Conservation (phyloP, 768 basidiomycete genomes). For the Cystobasidium tubakii region DNA sequence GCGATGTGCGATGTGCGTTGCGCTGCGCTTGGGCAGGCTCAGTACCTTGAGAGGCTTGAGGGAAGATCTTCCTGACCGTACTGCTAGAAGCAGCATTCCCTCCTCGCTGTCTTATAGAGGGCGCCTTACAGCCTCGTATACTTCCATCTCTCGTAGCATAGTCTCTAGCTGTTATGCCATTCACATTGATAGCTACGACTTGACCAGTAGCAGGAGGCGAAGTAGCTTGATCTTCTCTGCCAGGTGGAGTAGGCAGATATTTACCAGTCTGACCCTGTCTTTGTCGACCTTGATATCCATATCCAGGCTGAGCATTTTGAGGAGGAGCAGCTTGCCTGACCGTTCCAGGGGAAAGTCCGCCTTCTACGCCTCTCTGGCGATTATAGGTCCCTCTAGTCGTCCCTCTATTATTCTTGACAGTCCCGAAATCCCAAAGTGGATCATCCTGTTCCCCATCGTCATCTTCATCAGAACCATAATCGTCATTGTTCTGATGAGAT, state of each 20-base stretch:
- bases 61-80: conserved; percentile 25
- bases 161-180: conserved; percentile 35
- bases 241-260: background rate
- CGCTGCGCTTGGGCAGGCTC: conserved; percentile 36
- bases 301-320: background rate
- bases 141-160: conserved; percentile 15
- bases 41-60: background rate
- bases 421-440: conserved; percentile 96
- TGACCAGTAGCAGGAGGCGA: conserved; percentile 3
- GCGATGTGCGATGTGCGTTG: conserved; percentile 24
- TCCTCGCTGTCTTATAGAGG: background rate
- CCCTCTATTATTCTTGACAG: conserved; percentile 67
- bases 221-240: background rate
- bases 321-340: background rate
- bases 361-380: background rate
- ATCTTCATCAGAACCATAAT: conserved; percentile 36
- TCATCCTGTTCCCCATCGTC: conserved; percentile 45
- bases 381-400: conserved; percentile 45
- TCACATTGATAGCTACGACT: conserved; percentile 30
- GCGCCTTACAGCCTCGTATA: conserved; percentile 11
- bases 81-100: background rate
- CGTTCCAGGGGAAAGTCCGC: background rate
- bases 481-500: conserved; percentile 28
- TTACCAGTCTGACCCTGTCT: background rate
- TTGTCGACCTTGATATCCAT: background rate